Conservation (phyloP, 2,329 filamentous ascomycete species). For the Sclerotinia trifoliorum region DNA sequence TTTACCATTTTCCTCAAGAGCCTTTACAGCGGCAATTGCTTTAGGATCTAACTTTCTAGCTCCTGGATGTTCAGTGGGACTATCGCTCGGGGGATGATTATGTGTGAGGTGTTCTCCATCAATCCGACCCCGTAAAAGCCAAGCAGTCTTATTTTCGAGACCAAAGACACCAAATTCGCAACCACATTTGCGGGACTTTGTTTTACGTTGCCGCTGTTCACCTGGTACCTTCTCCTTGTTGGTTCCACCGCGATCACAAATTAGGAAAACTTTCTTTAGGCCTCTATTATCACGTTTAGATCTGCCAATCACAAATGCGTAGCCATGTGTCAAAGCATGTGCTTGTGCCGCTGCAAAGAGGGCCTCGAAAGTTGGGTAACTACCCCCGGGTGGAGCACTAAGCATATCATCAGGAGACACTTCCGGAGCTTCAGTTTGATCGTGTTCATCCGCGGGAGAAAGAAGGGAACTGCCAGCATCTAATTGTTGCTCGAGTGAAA, state of each 20-base stretch:
- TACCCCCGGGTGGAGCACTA: constrained; percentile 57
- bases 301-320: constrained; percentile 65
- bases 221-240: constrained; percentile 49
- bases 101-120: constrained; percentile 57
- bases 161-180: constrained; percentile 70
- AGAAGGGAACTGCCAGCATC: constrained; percentile 29
- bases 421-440: constrained; percentile 24
- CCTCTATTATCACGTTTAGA: constrained; percentile 65
- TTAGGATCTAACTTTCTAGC: constrained; percentile 65
- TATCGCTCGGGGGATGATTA: constrained; percentile 66
- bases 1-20: constrained; percentile 64
- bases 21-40: constrained; percentile 66
- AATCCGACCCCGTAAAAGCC: constrained; percentile 64
- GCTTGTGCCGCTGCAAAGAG: constrained; percentile 62
- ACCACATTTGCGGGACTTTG: constrained; percentile 66
- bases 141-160: constrained; percentile 65
- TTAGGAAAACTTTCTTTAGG: constrained; percentile 65
- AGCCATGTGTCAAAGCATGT: constrained; percentile 67
- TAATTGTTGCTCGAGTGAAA: constrained; percentile 38
- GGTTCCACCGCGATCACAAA: constrained; percentile 65
- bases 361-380: constrained; percentile 62
- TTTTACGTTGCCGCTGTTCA: constrained; percentile 54
- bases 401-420: constrained; percentile 38
- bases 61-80: constrained; percentile 63
- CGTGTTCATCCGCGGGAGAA: constrained; percentile 15